Evolutionary conservation across 805 yeast genomes (phyloP).

Genomic region (Barnettozyma sucrosica): DNA sequence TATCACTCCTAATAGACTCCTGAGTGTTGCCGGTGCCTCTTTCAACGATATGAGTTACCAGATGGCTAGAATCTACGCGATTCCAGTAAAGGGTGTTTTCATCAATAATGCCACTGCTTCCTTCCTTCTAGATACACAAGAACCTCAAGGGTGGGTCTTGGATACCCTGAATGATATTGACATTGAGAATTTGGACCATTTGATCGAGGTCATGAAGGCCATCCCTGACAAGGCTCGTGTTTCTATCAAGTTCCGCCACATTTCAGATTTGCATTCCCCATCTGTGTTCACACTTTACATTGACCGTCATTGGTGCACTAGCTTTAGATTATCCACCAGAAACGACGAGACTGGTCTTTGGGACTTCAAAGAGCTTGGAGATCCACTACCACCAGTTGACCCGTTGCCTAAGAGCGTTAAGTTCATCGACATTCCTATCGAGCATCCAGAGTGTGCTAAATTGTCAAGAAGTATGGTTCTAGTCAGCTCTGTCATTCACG

Average conservation of each 20-base stretch:
- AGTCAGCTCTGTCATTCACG: constrained; percentile 58
- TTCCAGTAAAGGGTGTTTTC: constrained; percentile 82
- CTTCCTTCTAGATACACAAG: constrained; percentile 53
- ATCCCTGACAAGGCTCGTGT: constrained; percentile 77
- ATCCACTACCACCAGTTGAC: constrained; percentile 51
- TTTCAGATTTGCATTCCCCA: constrained; percentile 75
- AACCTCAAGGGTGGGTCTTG: constrained; percentile 72
- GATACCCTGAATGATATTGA: constrained; percentile 72
- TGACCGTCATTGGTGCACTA: constrained; percentile 81
- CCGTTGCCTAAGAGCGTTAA: constrained; percentile 57
- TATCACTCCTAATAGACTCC: constrained; percentile 76
- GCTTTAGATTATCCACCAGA: constrained; percentile 65
- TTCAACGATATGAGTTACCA: constrained; percentile 85
- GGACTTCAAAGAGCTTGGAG: constrained; percentile 46
- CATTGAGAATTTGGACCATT: constrained; percentile 68
- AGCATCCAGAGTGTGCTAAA: constrained; percentile 43
- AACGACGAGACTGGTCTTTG: constrained; percentile 51
- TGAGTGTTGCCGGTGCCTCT: constrained; percentile 81
- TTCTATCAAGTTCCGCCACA: constrained; percentile 65
- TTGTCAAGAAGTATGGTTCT: constrained; percentile 66
- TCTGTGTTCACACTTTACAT: constrained; percentile 59
- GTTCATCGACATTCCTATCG: constrained; percentile 63
- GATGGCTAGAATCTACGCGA: constrained; percentile 76
- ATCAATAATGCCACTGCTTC: constrained; percentile 74
- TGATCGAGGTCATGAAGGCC: constrained; percentile 68